Evolutionary conservation across 1,139 yeast species (phyloP), one percentile per base, ranked within the genome.

Genomic region (Magnusiomyces magnusii): DNA sequence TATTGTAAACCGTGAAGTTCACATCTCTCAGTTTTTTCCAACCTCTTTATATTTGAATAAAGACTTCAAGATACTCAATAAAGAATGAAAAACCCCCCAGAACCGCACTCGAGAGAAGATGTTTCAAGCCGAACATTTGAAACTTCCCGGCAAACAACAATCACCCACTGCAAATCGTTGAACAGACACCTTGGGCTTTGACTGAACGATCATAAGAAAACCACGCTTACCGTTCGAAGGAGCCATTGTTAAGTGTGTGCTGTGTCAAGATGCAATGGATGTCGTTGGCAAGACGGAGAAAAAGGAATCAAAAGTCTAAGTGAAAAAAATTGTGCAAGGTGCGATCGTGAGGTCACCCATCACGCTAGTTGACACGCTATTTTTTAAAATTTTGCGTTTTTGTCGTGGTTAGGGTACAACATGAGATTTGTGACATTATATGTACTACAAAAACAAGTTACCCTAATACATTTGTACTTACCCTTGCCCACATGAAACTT

Each of bases 161-260:
- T 44, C 49, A 44, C 49, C 47, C 49, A 44, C 27, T 21, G 27
- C 49, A 23, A 44, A 44, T 21, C 25, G 3, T 27, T 10, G 27
- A 44, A 19, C 27, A 44, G 27, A 44, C 49, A 44, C 49, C 3
- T 21, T 44, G 49, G 21, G 27, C 27, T 44, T 21, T 3, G 24
- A 44, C 42, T 53, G 55, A 60, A 60, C 62, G 62, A 60, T 60
- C 57, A 51, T 41, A 58, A 60, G 62, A 60, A 54, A 47, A 57
- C 59, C 62, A 60, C 62, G 61, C 62, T 60, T 60, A 60, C 62
- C 62, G 62, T 60, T 60, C 61, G 57, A 57, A 58, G 62, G 62
- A 57, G 62, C 62, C 62, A 60, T 60, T 56, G 51, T 60, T 41
- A 47, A 21, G 50, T 60, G 57, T 58, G 57, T 60, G 51, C 57